phyloP scores from a whole-genome alignment of 352 stramenopile genomes.

The Globisporangium takayamanum region DNA sequence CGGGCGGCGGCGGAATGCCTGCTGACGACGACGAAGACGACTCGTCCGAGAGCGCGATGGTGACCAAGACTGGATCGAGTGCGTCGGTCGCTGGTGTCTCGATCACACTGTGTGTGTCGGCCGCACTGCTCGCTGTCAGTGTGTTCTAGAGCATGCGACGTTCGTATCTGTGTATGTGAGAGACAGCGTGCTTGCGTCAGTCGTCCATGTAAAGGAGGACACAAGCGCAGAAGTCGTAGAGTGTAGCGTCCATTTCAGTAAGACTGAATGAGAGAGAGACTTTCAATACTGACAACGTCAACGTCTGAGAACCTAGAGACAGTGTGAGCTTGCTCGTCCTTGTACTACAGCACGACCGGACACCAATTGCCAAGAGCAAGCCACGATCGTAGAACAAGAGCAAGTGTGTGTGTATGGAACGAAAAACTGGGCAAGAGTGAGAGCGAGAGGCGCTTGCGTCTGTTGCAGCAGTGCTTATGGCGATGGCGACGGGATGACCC shows the following conservation, averaged over 20 bases:
- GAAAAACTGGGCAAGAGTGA: neutral
- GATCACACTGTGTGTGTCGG: slow-evolving; percentile 11
- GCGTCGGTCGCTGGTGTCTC: slow-evolving; percentile 1
- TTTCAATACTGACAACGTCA: too few species aligned
- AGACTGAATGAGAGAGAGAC: too few species aligned
- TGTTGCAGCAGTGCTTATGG: slow-evolving; percentile 1
- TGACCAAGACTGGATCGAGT: slow-evolving; percentile 11
- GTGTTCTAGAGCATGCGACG: neutral
- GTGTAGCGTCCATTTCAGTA: neutral
- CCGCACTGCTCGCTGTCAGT: neutral
- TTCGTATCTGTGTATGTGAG: neutral
- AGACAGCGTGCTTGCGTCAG: neutral
- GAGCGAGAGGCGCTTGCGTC: neutral
- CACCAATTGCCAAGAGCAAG: too few species aligned
- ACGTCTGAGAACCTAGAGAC: too few species aligned
- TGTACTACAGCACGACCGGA: too few species aligned
- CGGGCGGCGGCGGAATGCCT: slow-evolving; percentile 10
- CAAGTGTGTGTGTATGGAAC: slow-evolving; percentile 5
- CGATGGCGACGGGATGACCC: slow-evolving; percentile 31
- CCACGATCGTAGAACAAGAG: too few species aligned
- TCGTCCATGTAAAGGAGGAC: neutral
- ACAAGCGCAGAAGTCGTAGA: neutral
- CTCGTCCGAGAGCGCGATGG: slow-evolving; percentile 36
- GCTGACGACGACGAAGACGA: slow-evolving; percentile 61
- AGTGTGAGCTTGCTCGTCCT: too few species aligned